Base-by-base conservation (phyloP, 345 rosid species). In the Linum usitatissimum region DNA sequence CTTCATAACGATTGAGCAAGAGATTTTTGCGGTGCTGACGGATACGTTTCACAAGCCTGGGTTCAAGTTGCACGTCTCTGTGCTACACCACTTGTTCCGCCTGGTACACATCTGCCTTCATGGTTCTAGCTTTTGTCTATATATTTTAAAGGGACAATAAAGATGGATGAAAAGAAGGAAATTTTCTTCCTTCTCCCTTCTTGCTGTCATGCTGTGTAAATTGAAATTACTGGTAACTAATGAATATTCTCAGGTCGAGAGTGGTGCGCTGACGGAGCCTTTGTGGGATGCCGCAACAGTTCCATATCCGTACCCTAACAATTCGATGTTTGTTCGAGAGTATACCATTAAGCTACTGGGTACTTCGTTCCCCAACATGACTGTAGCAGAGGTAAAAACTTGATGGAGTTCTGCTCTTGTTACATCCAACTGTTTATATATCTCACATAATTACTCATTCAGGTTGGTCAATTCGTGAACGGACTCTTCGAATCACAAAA, bases 11-110 rank as follows among this genome's bases (percentile, higher is more conserved):
- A 84, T 84, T 62, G 99, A 87, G 85, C 99, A 93, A 77, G 99
- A 93, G 74, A 93, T 82, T 68, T 93, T 93, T 80, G 96, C 92
- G 0, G 99, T 93, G 60, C 77, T 93, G 76, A 87, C 99, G 0
- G 97, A 93, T 71, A 93, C 99, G 6, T 93, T 93, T 68, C 99
- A 93, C 68, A 93, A 93, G 76, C 99, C 99, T 70, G 99, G 99
- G 60, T 93, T 93, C 83, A 93, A 93, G 88, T 73, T 93, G 77
- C 99, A 93, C 64, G 96, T 93, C 66, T 72, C 80, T 55, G 96
- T 93, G 68, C 83, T 93, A 40, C 96, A 90, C 62, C 96, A 86
- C 71, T 77, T 90, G 57, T 83, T 90, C 77, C 90, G 92, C 78
- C 66, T 87, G 87, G 99, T 93, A 82, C 48, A 51, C 55, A n/a